Conservation (phyloP, 805 yeast genomes). For the Lipomyces kockii region DNA sequence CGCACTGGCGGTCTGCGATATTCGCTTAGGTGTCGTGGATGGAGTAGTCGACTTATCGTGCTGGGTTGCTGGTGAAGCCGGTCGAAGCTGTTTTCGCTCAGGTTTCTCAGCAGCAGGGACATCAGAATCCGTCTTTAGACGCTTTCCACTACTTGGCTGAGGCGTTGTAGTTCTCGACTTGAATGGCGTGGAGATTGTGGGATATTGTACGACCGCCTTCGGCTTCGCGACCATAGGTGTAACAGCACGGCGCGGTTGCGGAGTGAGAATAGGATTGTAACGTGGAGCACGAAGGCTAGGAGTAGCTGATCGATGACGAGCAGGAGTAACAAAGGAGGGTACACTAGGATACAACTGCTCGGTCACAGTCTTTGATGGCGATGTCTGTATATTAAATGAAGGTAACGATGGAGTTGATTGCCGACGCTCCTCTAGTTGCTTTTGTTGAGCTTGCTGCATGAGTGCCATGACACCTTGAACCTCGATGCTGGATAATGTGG, state of each 20-base stretch:
- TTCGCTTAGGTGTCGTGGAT: slow-evolving; percentile 30
- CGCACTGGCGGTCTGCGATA: slow-evolving; percentile 57
- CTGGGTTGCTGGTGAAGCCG: slow-evolving; percentile 1
- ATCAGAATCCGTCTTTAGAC: not conserved
- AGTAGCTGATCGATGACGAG: slow-evolving; percentile 16
- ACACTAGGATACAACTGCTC: slow-evolving; percentile 28
- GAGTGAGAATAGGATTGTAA: slow-evolving; percentile 34
- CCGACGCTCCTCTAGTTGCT: slow-evolving; percentile 35
- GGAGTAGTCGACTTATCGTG: not conserved
- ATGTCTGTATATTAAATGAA: not conserved
- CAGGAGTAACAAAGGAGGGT: slow-evolving; percentile 27
- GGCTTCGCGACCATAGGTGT: slow-evolving; percentile 17
- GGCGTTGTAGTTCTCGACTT: slow-evolving; percentile 45
- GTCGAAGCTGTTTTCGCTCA: not conserved
- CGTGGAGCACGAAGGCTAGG: slow-evolving; percentile 34
- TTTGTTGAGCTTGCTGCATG: slow-evolving; percentile 48
- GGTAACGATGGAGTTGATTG: slow-evolving; percentile 36
- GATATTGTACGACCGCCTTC: slow-evolving; percentile 12
- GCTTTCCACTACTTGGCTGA: slow-evolving; percentile 17
- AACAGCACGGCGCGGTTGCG: slow-evolving; percentile 26
- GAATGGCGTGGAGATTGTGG: slow-evolving; percentile 38
- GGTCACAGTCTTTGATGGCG: slow-evolving; percentile 18
- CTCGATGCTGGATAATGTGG: slow-evolving; percentile 74
- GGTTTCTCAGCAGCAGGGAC: not conserved
- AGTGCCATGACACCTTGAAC: slow-evolving; percentile 79